Evolutionary conservation across 1,284 basidiomycete species (phyloP), one percentile per base, ranked within the genome.

Genomic region (Flammula alnicola): DNA sequence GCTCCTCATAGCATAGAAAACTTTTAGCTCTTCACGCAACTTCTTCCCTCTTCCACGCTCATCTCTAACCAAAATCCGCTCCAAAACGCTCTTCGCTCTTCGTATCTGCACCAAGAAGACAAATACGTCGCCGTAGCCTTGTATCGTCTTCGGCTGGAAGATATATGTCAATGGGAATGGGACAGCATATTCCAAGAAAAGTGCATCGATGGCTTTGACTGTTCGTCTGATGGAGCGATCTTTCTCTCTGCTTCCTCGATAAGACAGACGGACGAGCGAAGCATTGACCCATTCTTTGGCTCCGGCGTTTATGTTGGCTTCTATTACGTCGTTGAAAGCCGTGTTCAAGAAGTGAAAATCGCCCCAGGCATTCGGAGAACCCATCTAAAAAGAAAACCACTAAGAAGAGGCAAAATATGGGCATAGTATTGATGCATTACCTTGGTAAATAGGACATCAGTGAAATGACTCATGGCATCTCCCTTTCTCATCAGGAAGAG

Each of bases 261-360:
- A 84, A 3, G 84, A 84, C 25, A 94, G 73, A 1, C 89, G 83
- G n/a, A 94, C 80, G 5, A 89, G 81, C 1, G 84, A 77, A 0
- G 84, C 65, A 43, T 91, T 83, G 49, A 93, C 80, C 83, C 84
- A 88, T 47, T 71, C 68, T 12, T 73, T 67, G 1, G 65, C 61
- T 6, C 72, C 68, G 9, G 71, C 68, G 27, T 74, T 74, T 25
- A 77, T 66, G 38, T 72, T 73, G 63, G 78, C 69, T 53, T 83
- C 78, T 27, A 87, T 75, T 10, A 84, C 75, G 50, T 93, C 88
- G 11, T 77, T 75, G 57, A 94, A 87, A 5, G 86, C 81, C 27
- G 81, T 84, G 56, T 93, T 93, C 35, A 95, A 70, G 61, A 88
- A 86, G 66, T 94, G 91, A 63, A 91, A 92, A 65, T 94, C 91